Evolutionary conservation across 371 early-diverging fungal species (phyloP).

Genomic region (Conidiobolus incongruus): DNA sequence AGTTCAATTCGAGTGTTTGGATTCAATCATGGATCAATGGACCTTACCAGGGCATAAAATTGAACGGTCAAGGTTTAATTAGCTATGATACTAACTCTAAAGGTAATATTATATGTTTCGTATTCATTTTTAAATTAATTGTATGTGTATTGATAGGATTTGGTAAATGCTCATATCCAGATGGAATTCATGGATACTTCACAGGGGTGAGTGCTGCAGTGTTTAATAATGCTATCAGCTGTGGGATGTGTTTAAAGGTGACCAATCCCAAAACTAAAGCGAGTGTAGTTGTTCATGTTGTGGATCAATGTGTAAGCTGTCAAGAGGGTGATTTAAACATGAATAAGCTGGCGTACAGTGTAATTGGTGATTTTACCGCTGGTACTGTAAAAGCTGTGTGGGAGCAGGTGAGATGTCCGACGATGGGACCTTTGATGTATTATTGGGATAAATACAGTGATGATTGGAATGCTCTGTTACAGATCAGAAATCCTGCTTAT

Average conservation of each 20-base stretch:
- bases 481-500: too few species aligned
- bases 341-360: background rate
- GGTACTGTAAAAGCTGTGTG: background rate
- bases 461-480: too few species aligned
- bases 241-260: constrained; percentile 1
- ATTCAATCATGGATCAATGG: too few species aligned
- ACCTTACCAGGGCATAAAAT: too few species aligned
- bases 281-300: background rate
- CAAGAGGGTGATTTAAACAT: background rate
- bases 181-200: background rate
- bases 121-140: too few species aligned
- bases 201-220: background rate
- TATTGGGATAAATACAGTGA: too few species aligned
- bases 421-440: too few species aligned
- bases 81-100: constrained; percentile 2
- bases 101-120: too few species aligned
- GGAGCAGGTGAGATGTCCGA: background rate
- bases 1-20: too few species aligned
- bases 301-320: constrained; percentile 4
- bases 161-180: constrained; percentile 1
- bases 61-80: too few species aligned
- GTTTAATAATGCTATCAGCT: background rate
- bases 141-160: too few species aligned
- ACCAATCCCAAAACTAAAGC: background rate
- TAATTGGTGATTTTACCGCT: background rate